Base-by-base conservation (phyloP, 1,139 yeast genomes). In the Hanseniaspora sp. region DNA sequence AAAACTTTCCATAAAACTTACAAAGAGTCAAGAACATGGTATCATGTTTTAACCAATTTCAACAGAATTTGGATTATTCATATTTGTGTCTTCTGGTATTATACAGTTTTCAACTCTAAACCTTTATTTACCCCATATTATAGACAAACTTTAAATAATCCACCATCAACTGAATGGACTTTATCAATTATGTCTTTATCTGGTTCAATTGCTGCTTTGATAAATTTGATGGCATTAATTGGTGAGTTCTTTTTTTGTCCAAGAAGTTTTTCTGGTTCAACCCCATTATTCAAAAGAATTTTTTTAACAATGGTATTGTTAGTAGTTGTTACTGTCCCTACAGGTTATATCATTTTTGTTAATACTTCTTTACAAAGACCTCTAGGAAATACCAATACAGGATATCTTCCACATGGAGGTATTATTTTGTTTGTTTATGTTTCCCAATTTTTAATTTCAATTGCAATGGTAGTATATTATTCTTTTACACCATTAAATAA, bases 31-130 rank as follows among this genome's bases (percentile, higher is more conserved):
- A 71, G 86, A 64, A 73, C 80, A 12, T 80, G 86, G 85, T 64
- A 75, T 40, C 86, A 80, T 64, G 71, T 74, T 5, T 59, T 79
- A 15, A 71, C 77, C 7, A 78, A 80, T 59, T 80, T 80, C 63
- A 79, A 76, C 63, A 66, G 86, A 58, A 76, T 81, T 34, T 79
- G 83, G 82, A 75, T 77, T 46, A 75, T 80, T 53, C 86, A 81
- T 61, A 63, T 79, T 33, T 70, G 79, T 0, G 67, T 75, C 56
- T 80, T 79, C 60, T 80, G 85, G 86, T 74, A 76, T 53, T 80
- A 74, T 61, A 77, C 82, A 0, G 62, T 76, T 51, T 74, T 71
- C 59, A 79, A 80, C 60, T 69, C 81, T 0, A 77, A 79, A 5
- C 73, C 81, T 0, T 64, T 80, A 35, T 80, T 78, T 62, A 79